Evolutionary conservation across 2,329 filamentous ascomycete genomes (phyloP).

Genomic region (Sclerotinia sclerotiorum): DNA sequence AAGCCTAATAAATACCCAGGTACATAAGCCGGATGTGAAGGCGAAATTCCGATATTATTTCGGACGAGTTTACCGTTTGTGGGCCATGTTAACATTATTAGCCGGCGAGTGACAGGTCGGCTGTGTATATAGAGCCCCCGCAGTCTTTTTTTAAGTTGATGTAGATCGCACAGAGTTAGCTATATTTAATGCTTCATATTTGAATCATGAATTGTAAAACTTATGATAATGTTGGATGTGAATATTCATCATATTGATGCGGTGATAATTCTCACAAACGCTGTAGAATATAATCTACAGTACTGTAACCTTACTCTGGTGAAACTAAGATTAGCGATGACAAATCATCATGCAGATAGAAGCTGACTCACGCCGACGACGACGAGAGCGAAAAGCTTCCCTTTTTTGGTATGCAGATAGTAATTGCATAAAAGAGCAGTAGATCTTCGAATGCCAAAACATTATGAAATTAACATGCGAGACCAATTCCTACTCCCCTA

Average conservation of each 20-base stretch:
- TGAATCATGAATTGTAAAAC: background rate
- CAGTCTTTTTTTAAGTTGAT: background rate
- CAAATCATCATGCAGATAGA: background rate
- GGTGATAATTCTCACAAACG: no score
- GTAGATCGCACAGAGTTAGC: background rate
- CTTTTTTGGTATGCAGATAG: background rate
- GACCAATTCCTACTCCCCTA: background rate
- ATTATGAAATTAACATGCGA: no score
- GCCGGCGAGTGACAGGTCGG: background rate
- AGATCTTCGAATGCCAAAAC: accelerated
- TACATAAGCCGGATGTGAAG: background rate
- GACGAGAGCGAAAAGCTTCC: background rate
- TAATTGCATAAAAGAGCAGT: background rate
- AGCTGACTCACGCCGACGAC: constrained; percentile 18
- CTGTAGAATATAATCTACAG: no score
- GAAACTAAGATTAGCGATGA: background rate
- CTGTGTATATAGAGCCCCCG: background rate
- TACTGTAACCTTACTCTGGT: background rate
- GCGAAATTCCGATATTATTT: constrained; percentile 7
- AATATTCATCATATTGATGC: background rate
- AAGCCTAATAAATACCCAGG: background rate
- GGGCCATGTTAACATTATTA: background rate
- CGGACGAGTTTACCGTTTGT: constrained; percentile 8
- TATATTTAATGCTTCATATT: background rate
- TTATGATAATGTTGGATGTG: background rate